Evolutionary conservation across 345 rosid genomes (phyloP).

Genomic region (Boechera divaricarpa): DNA sequence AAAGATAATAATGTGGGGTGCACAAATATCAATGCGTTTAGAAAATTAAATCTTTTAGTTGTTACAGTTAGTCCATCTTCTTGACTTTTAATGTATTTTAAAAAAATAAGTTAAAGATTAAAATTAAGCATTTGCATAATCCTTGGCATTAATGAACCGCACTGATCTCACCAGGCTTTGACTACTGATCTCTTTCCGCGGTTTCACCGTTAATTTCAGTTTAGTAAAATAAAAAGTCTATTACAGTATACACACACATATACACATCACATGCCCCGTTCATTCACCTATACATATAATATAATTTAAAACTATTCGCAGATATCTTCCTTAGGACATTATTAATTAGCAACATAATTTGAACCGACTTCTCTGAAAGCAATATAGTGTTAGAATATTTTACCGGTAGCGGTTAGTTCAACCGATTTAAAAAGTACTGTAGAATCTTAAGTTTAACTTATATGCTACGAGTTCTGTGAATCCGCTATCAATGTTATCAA

Average conservation of each 20-base stretch:
- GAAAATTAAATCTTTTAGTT: conserved; percentile 3
- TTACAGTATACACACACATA: not conserved
- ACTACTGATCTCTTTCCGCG: not conserved
- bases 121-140: conserved; percentile 4
- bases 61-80: conserved; percentile 27
- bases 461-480: not conserved
- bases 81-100: conserved; percentile 23
- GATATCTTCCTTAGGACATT: not conserved
- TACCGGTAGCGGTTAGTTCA: not conserved
- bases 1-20: not conserved
- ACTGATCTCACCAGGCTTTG: conserved; percentile 27
- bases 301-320: not conserved
- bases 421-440: not conserved
- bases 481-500: not conserved
- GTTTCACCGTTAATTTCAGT: conserved; percentile 23
- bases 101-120: not conserved
- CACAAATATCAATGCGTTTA: conserved; percentile 23
- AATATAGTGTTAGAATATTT: not conserved
- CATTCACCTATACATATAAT: not conserved
- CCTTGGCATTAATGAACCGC: conserved; percentile 8
- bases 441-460: not conserved
- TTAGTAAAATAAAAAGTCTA: not conserved
- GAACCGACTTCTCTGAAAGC: not conserved
- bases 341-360: not conserved
- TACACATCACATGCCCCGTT: not conserved